phyloP scores from a whole-genome alignment of 768 basidiomycete genomes.

The Tylopilus sp. region DNA sequence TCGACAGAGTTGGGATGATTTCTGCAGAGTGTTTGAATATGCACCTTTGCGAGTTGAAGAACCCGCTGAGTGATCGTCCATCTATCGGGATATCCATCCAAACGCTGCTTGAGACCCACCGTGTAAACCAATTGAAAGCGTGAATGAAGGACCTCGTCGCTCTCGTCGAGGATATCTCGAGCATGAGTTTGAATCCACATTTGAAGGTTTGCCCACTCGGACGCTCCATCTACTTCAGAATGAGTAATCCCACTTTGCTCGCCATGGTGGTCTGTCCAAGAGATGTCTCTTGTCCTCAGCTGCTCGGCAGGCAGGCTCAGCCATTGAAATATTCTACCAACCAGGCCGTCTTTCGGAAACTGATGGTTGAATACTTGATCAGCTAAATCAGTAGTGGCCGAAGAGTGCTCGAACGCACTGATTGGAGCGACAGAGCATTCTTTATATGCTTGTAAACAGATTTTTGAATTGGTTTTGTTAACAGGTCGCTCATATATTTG shows the following conservation, averaged over 20 bases:
- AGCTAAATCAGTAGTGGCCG: no score
- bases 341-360: no score
- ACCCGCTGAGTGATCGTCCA: not conserved
- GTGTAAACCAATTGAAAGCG: not conserved
- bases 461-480: not conserved
- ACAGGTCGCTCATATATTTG: not conserved
- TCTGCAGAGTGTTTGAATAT: not conserved
- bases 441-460: not conserved
- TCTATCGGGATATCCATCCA: not conserved
- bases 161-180: not conserved
- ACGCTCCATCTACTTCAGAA: not conserved
- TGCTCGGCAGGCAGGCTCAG: not conserved
- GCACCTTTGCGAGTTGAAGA: not conserved
- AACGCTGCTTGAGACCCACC: not conserved
- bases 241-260: no score
- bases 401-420: no score
- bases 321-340: no score
- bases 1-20: not conserved
- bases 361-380: no score
- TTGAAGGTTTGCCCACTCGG: not conserved
- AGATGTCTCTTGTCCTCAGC: not conserved
- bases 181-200: not conserved
- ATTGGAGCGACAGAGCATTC: no score
- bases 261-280: no score
- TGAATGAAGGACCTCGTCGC: not conserved